These are phyloP conservation scores for Globisporangium echinulatum DNA, from an alignment of 352 stramenopile species.

Conservation along the genomic window DNA sequence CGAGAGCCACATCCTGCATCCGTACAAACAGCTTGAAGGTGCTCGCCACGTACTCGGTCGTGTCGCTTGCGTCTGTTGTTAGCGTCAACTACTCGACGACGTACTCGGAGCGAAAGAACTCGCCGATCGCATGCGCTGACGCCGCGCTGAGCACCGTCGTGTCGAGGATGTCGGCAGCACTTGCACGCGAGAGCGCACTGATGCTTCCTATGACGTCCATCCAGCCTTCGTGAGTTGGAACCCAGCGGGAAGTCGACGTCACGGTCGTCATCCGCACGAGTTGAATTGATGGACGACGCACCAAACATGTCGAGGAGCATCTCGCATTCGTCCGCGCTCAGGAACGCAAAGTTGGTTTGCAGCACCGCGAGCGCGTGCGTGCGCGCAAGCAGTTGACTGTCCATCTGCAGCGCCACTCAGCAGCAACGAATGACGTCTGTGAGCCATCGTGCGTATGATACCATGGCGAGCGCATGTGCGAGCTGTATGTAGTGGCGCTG, in stretches of 20 bases:
- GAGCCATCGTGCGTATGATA: too few relatives aligned
- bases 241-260: neutral
- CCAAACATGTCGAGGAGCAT: constrained; percentile 78
- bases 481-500: neutral
- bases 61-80: too few relatives aligned
- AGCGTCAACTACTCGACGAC: constrained; percentile 29
- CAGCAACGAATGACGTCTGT: neutral
- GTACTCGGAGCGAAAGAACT: constrained; percentile 71
- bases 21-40: too few relatives aligned
- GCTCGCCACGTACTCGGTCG: too few relatives aligned
- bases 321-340: constrained; percentile 56
- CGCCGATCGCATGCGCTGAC: constrained; percentile 51
- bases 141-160: constrained; percentile 53
- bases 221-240: neutral
- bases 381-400: constrained; percentile 32
- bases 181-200: constrained; percentile 34
- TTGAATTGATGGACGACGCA: constrained; percentile 10
- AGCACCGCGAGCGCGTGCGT: constrained; percentile 40
- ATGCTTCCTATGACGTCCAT: constrained; percentile 36
- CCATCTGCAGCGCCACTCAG: constrained; percentile 24
- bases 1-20: too few relatives aligned
- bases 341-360: constrained; percentile 47
- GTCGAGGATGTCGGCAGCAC: constrained; percentile 48
- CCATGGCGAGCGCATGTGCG: neutral
- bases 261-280: neutral